Conservation (phyloP, 345 rosid species). For the Abelmoschus esculentus region DNA sequence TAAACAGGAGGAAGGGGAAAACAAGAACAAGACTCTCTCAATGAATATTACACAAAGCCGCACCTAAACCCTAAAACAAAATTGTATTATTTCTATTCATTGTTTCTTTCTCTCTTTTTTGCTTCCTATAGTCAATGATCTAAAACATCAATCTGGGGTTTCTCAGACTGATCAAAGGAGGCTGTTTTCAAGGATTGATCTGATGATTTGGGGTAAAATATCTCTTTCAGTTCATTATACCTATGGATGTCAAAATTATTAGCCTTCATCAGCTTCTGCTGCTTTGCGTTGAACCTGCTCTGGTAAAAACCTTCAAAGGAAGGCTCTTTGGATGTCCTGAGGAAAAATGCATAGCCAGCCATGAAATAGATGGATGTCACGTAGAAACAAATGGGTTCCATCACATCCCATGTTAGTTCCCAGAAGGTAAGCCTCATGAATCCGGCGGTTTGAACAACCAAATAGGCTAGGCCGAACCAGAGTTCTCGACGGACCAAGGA, state of each 20-base stretch:
- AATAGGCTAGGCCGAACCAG: slow-evolving; percentile 60
- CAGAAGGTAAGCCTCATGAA: slow-evolving; percentile 96
- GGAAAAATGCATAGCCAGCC: slow-evolving; percentile 76
- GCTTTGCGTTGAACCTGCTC: slow-evolving; percentile 61
- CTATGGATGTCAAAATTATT: slow-evolving; percentile 44
- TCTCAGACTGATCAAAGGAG: slow-evolving; percentile 13
- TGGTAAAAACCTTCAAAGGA: slow-evolving; percentile 83
- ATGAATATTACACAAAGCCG: slow-evolving; percentile 20
- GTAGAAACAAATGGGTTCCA: slow-evolving; percentile 96
- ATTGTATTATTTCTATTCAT: neutral
- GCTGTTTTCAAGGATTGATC: neutral
- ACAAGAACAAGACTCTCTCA: neutral
- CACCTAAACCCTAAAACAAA: slow-evolving; percentile 16
- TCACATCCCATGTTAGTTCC: slow-evolving; percentile 98
- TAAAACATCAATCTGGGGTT: neutral
- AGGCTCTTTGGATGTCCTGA: slow-evolving; percentile 74
- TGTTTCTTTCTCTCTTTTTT: neutral
- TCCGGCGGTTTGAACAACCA: slow-evolving; percentile 65
- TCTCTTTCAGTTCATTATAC: slow-evolving; percentile 46
- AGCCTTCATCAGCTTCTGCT: slow-evolving; percentile 41
- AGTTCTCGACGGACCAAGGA: slow-evolving; percentile 57
- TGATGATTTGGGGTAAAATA: slow-evolving; percentile 21
- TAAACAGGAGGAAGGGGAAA: neutral
- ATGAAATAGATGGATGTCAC: slow-evolving; percentile 63
- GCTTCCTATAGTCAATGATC: neutral